These are phyloP conservation scores for Nakazawaea ernobii DNA, from an alignment of 805 yeast genomes.

Conservation along the genomic window DNA sequence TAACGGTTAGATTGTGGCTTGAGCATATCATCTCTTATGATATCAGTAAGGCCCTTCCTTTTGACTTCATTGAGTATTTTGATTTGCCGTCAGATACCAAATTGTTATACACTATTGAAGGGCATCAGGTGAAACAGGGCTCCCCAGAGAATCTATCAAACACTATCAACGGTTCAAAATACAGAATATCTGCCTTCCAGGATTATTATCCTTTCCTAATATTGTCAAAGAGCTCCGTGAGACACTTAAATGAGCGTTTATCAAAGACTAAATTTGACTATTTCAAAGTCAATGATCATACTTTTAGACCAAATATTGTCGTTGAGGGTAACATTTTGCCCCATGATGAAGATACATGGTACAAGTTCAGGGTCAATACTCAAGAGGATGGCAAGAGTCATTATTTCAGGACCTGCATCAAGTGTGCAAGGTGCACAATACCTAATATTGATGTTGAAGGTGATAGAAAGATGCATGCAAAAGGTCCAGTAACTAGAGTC, in stretches of 20 bases:
- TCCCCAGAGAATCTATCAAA: constrained; percentile 12
- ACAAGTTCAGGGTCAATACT: constrained; percentile 16
- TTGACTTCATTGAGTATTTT: neutral
- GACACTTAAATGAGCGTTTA: constrained; percentile 13
- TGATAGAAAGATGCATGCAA: constrained; percentile 12
- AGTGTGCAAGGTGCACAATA: constrained; percentile 22
- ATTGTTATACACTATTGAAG: constrained; percentile 18
- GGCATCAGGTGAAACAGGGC: constrained; percentile 20
- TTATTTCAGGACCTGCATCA: constrained; percentile 17
- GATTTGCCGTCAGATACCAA: constrained; percentile 11
- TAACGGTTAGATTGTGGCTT: constrained; percentile 1
- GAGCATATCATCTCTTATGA: neutral
- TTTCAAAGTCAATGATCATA: constrained; percentile 12
- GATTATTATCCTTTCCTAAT: constrained; percentile 25
- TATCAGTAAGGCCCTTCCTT: neutral
- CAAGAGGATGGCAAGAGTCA: constrained; percentile 8
- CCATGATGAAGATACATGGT: constrained; percentile 23
- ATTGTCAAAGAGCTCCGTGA: constrained; percentile 18
- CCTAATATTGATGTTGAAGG: constrained; percentile 20
- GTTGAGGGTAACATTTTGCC: constrained; percentile 15
- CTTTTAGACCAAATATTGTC: constrained; percentile 24
- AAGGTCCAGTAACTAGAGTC: constrained; percentile 16
- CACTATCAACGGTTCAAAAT: constrained; percentile 3
- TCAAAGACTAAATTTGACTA: constrained; percentile 8
- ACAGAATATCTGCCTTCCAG: constrained; percentile 20